Conservation (phyloP, 306 rosid genomes). For the Vicia faba region DNA sequence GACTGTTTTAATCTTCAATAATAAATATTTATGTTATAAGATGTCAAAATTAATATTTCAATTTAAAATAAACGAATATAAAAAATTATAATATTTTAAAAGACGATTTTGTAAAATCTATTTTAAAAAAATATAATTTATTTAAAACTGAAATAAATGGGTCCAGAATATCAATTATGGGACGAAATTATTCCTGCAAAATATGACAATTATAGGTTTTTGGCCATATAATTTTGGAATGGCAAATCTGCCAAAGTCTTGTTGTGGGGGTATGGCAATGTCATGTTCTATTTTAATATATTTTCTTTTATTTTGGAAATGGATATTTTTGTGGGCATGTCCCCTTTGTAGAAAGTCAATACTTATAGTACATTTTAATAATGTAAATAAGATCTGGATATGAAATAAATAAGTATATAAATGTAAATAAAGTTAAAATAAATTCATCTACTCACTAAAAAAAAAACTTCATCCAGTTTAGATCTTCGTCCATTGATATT, state of each 20-base stretch:
- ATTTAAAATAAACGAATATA: no score
- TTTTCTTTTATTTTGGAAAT: not conserved
- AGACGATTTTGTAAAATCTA: no score
- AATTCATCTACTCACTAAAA: not conserved
- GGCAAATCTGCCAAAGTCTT: not conserved
- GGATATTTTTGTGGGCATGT: not conserved
- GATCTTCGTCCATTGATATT: not conserved
- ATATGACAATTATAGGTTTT: conserved; percentile 30
- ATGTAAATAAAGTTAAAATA: no score
- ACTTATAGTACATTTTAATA: not conserved
- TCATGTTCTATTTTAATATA: not conserved
- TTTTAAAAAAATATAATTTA: no score
- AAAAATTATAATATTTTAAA: no score
- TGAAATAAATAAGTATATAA: not conserved
- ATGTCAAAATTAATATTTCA: no score
- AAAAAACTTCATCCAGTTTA: not conserved
- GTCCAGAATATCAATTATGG: no score
- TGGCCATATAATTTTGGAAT: not conserved
- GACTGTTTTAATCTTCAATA: no score
- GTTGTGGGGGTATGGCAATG: not conserved
- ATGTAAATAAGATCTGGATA: not conserved
- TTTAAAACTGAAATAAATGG: no score
- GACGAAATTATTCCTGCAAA: conserved; percentile 29
- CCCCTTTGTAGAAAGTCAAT: not conserved
- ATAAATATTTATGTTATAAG: no score